Conservation (phyloP, 2,329 filamentous ascomycete species). For the Fusarium sp. region DNA sequence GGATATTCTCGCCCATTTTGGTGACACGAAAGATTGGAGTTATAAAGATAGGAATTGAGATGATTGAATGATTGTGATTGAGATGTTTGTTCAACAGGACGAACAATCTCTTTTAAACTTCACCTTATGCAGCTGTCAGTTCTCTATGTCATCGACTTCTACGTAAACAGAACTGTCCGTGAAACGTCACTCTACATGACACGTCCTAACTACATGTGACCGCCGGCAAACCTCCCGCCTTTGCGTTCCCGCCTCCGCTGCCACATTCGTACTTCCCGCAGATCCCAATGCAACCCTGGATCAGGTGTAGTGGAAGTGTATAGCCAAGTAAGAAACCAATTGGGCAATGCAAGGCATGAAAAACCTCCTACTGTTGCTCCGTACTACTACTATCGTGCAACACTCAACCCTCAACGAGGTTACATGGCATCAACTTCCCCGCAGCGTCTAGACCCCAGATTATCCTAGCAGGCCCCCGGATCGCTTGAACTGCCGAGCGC, state of each 20-base stretch:
- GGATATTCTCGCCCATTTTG: slow-evolving; percentile 43
- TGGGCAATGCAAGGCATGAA: too few species aligned
- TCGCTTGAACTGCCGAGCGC: slow-evolving; percentile 30
- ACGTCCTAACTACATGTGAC: background rate
- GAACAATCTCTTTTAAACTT: slow-evolving; percentile 9
- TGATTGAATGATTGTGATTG: background rate
- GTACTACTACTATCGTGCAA: background rate
- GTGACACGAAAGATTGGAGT: background rate
- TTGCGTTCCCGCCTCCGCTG: slow-evolving; percentile 9
- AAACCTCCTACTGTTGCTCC: background rate
- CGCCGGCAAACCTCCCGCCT: slow-evolving; percentile 20
- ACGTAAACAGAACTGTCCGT: background rate
- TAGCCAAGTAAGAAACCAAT: too few species aligned
- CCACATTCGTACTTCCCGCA: too few species aligned
- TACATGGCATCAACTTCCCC: background rate
- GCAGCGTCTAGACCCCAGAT: background rate
- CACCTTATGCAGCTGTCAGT: background rate
- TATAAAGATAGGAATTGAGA: background rate
- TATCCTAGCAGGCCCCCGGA: background rate
- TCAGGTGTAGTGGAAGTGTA: too few species aligned
- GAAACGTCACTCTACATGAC: background rate
- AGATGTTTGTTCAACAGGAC: background rate
- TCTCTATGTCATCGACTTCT: too few species aligned
- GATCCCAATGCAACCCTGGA: too few species aligned
- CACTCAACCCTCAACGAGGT: background rate